A percentile compares a stretch with the other conserved stretches of the same genome.
These are phyloP conservation scores for Xylaria scruposa DNA, from an alignment of 495 filamentous ascomycete species.

Conservation along the genomic window DNA sequence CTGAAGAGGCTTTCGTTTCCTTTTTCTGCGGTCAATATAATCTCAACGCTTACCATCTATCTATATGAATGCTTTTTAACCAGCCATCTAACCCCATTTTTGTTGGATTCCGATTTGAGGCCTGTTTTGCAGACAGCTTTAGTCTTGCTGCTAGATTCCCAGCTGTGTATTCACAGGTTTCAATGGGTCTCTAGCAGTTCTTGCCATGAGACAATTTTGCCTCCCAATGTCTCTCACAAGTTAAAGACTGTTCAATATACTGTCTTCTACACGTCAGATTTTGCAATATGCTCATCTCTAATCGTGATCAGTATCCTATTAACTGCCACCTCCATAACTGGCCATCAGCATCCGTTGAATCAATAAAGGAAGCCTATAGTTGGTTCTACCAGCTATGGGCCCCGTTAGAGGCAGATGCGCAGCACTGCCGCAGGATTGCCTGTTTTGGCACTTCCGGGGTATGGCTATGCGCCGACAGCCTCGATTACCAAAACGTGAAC, in stretches of 20 bases:
- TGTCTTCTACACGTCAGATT: neutral
- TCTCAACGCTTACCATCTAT: too few relatives aligned
- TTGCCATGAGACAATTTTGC: too few relatives aligned
- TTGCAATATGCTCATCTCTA: neutral
- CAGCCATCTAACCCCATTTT: too few relatives aligned
- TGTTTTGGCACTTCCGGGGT: conserved; percentile 23
- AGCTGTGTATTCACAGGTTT: too few relatives aligned
- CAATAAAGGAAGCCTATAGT: conserved; percentile 25
- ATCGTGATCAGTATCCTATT: conserved; percentile 20
- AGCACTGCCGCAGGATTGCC: conserved; percentile 25
- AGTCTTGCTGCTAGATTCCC: too few relatives aligned
- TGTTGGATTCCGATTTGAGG: too few relatives aligned
- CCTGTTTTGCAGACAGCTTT: too few relatives aligned
- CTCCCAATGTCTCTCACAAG: neutral
- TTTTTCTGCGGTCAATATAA: too few relatives aligned
- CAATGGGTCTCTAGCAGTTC: neutral
- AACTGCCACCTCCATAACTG: conserved; percentile 27
- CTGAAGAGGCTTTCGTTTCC: too few relatives aligned
- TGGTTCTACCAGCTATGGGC: conserved; percentile 26
- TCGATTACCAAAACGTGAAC: conserved; percentile 16
- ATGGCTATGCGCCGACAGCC: conserved; percentile 26
- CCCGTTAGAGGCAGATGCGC: conserved; percentile 24
- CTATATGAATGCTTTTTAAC: too few relatives aligned
- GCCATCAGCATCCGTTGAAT: conserved; percentile 26
- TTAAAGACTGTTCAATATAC: neutral